Percentiles rank a stretch among this genome's conserved stretches.
These are phyloP conservation scores for Fusarium lyarnte DNA, from an alignment of 2,329 filamentous ascomycete genomes.

Conservation along the genomic window DNA sequence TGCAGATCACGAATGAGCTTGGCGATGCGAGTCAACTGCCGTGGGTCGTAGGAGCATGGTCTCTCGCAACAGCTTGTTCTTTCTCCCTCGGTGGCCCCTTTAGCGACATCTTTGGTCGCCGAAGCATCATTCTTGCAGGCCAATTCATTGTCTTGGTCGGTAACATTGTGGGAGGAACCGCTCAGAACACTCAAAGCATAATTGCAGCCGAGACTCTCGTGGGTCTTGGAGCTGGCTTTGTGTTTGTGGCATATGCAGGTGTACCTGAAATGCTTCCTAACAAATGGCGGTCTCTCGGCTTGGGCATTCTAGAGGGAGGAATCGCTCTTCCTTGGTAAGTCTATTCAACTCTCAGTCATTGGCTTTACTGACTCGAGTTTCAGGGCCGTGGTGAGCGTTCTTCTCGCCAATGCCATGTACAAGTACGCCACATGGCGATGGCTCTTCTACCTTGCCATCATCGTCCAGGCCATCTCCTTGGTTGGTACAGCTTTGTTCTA, in stretches of 20 bases:
- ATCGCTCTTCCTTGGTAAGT: conserved; percentile 12
- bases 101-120: conserved; percentile 9
- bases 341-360: rapidly evolving
- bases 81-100: conserved; percentile 21
- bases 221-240: conserved; percentile 1
- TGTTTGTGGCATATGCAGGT: conserved; percentile 18
- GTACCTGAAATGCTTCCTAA: conserved; percentile 23
- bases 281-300: conserved; percentile 14
- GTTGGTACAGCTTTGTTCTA: conserved; percentile 12
- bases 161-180: conserved; percentile 12
- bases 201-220: conserved; percentile 7
- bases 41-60: conserved; percentile 21
- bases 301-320: conserved; percentile 16
- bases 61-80: conserved; percentile 1
- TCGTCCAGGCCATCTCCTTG: conserved; percentile 9
- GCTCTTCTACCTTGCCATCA: conserved; percentile 21
- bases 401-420: not conserved
- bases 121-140: conserved; percentile 4
- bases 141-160: conserved; percentile 4
- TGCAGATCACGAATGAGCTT: conserved; percentile 7
- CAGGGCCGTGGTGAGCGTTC: not conserved
- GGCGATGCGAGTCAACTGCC: not conserved
- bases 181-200: not conserved
- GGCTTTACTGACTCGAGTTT: rapidly evolving
- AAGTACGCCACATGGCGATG: conserved; percentile 16